phyloP scores from a whole-genome alignment of 352 stramenopile species.

The Pythium phragmiticola region DNA sequence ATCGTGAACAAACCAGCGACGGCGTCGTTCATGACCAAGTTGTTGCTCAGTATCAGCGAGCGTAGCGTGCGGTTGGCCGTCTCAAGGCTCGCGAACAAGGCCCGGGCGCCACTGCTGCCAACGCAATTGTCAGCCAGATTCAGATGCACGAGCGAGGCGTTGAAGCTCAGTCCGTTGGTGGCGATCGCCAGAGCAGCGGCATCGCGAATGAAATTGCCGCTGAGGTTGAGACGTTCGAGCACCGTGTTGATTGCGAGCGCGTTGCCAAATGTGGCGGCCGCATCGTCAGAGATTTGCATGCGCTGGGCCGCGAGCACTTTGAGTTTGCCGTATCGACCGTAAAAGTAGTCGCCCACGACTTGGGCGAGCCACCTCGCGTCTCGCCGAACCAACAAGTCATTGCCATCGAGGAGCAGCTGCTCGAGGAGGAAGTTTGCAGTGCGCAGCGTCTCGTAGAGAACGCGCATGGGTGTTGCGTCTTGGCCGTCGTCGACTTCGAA shows the following conservation, averaged over 20 bases:
- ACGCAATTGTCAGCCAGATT: constrained; percentile 67
- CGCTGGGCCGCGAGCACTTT: constrained; percentile 39
- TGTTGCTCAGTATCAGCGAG: constrained; percentile 60
- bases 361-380: constrained; percentile 38
- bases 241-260: constrained; percentile 63
- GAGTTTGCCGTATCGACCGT: constrained; percentile 63
- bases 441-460: constrained; percentile 37
- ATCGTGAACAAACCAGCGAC: constrained; percentile 29
- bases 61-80: constrained; percentile 37
- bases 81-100: constrained; percentile 45
- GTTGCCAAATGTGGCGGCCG: constrained; percentile 34
- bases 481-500: not conserved
- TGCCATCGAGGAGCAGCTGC: constrained; percentile 60
- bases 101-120: constrained; percentile 41
- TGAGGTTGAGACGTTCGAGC: constrained; percentile 50
- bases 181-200: constrained; percentile 39
- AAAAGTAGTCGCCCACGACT: constrained; percentile 73
- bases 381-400: constrained; percentile 29
- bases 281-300: constrained; percentile 46
- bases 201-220: constrained; percentile 57
- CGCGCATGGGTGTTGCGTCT: constrained; percentile 27
- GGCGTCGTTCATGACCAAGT: constrained; percentile 57
- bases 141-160: constrained; percentile 44
- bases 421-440: constrained; percentile 64
- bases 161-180: constrained; percentile 36